Evolutionary conservation across 2,329 filamentous ascomycete species (phyloP), one percentile per base, ranked within the genome.

Genomic region (Venturia oleaginea): DNA sequence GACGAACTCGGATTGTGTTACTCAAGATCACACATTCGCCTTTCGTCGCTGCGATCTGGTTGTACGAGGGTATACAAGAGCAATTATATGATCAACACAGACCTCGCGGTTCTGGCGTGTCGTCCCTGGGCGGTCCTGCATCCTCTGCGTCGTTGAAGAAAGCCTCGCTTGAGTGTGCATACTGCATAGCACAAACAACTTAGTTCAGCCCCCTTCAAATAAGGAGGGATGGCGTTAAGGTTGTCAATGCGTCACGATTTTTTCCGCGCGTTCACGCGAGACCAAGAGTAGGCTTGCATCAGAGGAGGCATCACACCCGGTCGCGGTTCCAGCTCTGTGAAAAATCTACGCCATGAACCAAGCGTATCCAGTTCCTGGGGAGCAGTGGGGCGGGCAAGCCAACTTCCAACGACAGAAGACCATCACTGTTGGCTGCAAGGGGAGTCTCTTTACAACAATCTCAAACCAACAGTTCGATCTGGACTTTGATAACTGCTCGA

Each of bases 31-130:
- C 83, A 2, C 84, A 86, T 72, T 77, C 84, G 59, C 89, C 89
- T 38, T 85, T 90, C 67, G 87, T 92, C 34, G 83, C 76, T n/a
- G 76, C 81, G 57, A 92, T 92, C 68, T 82, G 84, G 73, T 71
- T 81, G n/a, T 91, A 88, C 72, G 88, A 91, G 75, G 77, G 73
- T 64, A 66, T 67, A 61, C 67, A 71, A 75, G 65, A 71, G 70
- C 61, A 65, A 69, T 57, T 72, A 71, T 60, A 63, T 71, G 46
- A 38, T 65, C 40, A 59, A 62, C 63, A 66, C 59, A 63, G 30
- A 37, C 37, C n/a, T 54, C 57, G 32, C 30, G 54, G 59, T 2
- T 24, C 38, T 51, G 65, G 54, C 38, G 55, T 61, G 40, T 55
- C 55, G 32, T 65, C 51, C 38, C 27, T 48, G 38, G 63, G 48